Conservation (phyloP, 176 grass and related monocot species). For the Rhynchospora breviuscula region DNA sequence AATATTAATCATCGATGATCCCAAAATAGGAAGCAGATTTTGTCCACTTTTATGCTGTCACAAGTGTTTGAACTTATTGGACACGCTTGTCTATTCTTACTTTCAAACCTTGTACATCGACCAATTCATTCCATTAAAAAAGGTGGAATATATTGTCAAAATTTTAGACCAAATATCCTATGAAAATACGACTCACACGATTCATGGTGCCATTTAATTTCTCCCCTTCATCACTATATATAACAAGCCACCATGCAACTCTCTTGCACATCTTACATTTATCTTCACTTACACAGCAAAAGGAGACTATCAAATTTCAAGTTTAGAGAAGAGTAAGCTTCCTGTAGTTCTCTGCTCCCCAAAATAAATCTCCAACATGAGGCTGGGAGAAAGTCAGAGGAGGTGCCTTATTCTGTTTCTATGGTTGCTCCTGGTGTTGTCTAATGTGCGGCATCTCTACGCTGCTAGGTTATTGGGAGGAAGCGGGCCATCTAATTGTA, state of each 20-base stretch:
- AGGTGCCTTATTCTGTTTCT: background rate
- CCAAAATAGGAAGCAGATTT: background rate
- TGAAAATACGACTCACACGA: background rate
- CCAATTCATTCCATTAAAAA: background rate
- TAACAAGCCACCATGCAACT: background rate
- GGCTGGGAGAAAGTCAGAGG: background rate
- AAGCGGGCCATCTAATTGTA: slow-evolving; percentile 12
- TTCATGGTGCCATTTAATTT: background rate
- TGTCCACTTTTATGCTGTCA: background rate
- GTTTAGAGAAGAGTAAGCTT: background rate
- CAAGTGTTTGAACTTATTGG: background rate
- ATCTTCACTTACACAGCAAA: background rate
- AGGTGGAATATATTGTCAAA: background rate
- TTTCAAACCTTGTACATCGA: background rate
- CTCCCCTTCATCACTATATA: background rate
- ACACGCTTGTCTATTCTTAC: background rate
- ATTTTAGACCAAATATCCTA: background rate
- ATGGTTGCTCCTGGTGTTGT: slow-evolving; percentile 5
- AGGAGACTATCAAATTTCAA: background rate
- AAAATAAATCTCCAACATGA: background rate
- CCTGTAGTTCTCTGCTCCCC: background rate
- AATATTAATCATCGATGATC: background rate
- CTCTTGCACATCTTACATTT: background rate
- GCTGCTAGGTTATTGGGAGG: background rate
- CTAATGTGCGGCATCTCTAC: background rate